Conservation (phyloP, 371 early-diverging fungal species). For the Smittium culicis region DNA sequence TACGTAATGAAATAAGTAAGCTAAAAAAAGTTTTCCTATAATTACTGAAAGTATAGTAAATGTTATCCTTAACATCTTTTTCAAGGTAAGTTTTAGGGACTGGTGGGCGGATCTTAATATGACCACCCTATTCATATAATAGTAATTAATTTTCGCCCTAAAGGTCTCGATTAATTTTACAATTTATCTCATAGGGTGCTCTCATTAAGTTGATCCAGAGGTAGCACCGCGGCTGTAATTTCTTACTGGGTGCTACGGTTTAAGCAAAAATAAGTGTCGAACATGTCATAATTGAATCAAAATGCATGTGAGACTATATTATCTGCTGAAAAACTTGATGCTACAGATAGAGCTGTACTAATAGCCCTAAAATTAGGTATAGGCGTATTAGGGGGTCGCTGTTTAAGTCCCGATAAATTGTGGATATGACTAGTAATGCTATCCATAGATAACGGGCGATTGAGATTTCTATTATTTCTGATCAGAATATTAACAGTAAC, state of each 20-base stretch:
- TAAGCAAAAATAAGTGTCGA: not conserved
- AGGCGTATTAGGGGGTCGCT: not conserved
- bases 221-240: not conserved
- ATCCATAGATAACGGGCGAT: not conserved
- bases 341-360: not conserved
- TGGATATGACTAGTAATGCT: not conserved
- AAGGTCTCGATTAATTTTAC: not conserved
- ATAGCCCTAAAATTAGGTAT: not conserved
- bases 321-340: not conserved
- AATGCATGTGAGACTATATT: not conserved
- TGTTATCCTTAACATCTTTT: not conserved
- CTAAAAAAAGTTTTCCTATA: not conserved
- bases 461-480: not conserved
- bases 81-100: not conserved
- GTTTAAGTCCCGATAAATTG: not conserved
- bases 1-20: not conserved
- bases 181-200: not conserved
- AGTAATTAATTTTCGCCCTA: not conserved
- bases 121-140: not conserved
- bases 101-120: not conserved
- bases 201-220: not conserved
- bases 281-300: not conserved
- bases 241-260: not conserved
- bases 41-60: not conserved
- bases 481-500: not conserved